Base-by-base conservation (phyloP, 768 basidiomycete genomes). In the Boletus vinaceobasis region DNA sequence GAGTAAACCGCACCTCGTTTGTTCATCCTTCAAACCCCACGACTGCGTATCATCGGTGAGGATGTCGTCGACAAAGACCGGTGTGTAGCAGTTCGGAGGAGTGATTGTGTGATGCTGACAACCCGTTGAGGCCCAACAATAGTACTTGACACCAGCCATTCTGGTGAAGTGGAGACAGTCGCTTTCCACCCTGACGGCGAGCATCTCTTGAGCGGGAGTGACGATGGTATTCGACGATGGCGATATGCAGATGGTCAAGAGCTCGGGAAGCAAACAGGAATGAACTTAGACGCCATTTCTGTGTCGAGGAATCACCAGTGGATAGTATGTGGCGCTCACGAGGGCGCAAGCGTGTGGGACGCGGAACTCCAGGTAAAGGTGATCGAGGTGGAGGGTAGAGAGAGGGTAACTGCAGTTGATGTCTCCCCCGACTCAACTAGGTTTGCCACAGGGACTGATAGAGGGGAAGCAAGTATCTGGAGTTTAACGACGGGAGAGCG, bases 381-480 rank as follows among this genome's bases (percentile, higher is more conserved):
- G 2, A 0, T 43, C 0, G 8, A 27, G 0, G 43, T 43, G 7
- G 26, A 27, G 23, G 15, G 1, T 8, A 27, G 0, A 9, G 5
- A 17, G 2, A 0, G 26, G 26, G 15, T 5, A 1, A 0, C n/a
- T n/a, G 4, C 26, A 5, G 26, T 43, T 4, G 23, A 43, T 1
- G 15, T 43, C 15, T 43, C 42, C 8, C 23, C 23, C 1, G 42
- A 43, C 5, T 27, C 42, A 5, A 15, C 26, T n/a, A n/a, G n/a
- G n/a, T n/a, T n/a, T n/a, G n/a, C 1, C 3, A 43, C 43, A 2
- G 43, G 27, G 10, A 43, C 42, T 7, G n/a, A n/a, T 1, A 15
- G 26, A 6, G 8, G 4, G n/a, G 1, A 10, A 5, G 43, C 4
- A 9, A 43, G 17, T 2, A 11, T 43, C 2, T 43, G 27, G 43